phyloP scores from a whole-genome alignment of 2,329 filamentous ascomycete species.

The Coccinonectria pachysandricola region DNA sequence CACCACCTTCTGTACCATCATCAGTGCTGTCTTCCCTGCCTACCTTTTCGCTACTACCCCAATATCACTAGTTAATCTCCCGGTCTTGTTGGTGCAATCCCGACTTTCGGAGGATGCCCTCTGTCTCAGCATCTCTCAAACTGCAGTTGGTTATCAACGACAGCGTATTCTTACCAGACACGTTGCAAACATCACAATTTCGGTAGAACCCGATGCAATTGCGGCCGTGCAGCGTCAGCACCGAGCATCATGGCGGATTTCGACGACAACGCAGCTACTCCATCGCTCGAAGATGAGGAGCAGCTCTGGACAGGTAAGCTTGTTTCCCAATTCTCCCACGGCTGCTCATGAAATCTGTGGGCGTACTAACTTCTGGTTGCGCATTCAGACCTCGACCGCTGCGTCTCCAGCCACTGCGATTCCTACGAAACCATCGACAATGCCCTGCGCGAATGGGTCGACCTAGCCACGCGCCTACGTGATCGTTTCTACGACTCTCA shows the following conservation, averaged over 20 bases:
- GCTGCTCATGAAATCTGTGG: too few relatives aligned
- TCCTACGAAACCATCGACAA: constrained; percentile 64
- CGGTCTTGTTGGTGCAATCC: too few relatives aligned
- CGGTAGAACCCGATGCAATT: constrained; percentile 28
- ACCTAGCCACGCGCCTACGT: constrained; percentile 65
- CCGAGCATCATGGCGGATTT: constrained; percentile 45
- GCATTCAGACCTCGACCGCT: constrained; percentile 36
- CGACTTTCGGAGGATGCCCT: constrained; percentile 19
- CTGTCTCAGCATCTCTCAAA: constrained; percentile 9
- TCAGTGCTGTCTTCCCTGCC: background rate
- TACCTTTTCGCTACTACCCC: too few relatives aligned
- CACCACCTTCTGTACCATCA: background rate
- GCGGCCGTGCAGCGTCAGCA: constrained; percentile 16
- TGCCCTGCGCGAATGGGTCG: constrained; percentile 72
- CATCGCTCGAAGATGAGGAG: constrained; percentile 65
- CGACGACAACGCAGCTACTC: constrained; percentile 49
- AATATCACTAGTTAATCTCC: too few relatives aligned
- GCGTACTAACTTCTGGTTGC: too few relatives aligned
- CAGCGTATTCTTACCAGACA: too few relatives aligned
- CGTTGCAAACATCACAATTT: too few relatives aligned
- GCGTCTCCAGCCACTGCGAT: constrained; percentile 36
- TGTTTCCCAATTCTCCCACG: too few relatives aligned
- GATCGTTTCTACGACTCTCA: constrained; percentile 66
- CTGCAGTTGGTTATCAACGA: too few relatives aligned
- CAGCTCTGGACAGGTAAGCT: constrained; percentile 77